phyloP scores from a whole-genome alignment of 176 grass and related monocot genomes.

The Hordeum marinum region DNA sequence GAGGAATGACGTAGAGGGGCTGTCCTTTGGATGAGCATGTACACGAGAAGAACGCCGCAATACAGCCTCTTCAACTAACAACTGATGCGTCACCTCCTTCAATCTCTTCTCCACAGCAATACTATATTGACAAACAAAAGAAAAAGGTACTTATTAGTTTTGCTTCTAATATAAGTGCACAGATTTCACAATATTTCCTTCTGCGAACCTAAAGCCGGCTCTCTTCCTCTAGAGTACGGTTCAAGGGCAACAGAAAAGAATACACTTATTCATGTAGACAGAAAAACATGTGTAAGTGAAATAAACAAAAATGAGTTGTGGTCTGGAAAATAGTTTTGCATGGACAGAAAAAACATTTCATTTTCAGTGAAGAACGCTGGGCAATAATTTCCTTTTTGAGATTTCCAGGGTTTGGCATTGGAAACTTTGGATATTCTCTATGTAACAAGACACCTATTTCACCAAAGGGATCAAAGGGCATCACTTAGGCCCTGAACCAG shows the following conservation, averaged over 20 bases:
- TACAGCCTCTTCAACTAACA: conserved; percentile 53
- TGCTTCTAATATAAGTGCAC: background rate
- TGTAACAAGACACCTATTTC: background rate
- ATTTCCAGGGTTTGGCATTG: background rate
- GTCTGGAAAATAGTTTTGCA: background rate
- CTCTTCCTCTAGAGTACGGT: background rate
- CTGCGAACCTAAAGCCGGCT: background rate
- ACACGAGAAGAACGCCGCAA: conserved; percentile 74
- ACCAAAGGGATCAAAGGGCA: background rate
- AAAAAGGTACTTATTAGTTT: conserved; percentile 1
- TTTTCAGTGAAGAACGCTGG: background rate
- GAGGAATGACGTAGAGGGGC: conserved; percentile 59
- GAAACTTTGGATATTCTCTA: background rate
- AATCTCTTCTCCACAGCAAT: conserved; percentile 64
- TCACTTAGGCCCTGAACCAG: conserved; percentile 1
- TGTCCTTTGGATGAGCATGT: conserved; percentile 66
- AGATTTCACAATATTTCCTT: background rate
- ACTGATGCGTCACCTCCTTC: conserved; percentile 48
- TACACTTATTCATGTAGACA: background rate
- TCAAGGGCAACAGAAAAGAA: background rate
- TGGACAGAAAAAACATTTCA: background rate
- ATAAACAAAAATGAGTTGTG: background rate
- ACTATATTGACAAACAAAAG: conserved; percentile 28
- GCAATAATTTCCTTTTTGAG: background rate
- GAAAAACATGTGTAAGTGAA: background rate